Evolutionary conservation across 441 rosid genomes (phyloP).

Genomic region (Arabidopsis hybrid): DNA sequence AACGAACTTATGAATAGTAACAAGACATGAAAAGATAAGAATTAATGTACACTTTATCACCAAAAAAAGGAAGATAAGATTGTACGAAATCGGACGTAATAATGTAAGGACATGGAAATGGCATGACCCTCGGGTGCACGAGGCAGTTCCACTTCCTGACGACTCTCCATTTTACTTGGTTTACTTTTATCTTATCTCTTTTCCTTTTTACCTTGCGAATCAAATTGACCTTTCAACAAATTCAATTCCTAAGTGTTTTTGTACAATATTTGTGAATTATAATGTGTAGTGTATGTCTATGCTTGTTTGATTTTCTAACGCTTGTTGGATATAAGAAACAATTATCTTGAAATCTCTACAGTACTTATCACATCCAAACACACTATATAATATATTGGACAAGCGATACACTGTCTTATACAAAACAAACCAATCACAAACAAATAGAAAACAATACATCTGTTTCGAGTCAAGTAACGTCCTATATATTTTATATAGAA

Average conservation of each 20-base stretch:
- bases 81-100: slow-evolving; percentile 34
- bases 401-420: neutral
- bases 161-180: slow-evolving; percentile 13
- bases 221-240: neutral
- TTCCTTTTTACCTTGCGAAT: neutral
- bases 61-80: slow-evolving; percentile 9
- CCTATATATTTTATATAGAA: neutral
- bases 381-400: neutral
- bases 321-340: slow-evolving; percentile 9
- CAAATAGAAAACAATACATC: neutral
- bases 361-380: neutral
- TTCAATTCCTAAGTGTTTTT: neutral
- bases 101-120: slow-evolving; percentile 23
- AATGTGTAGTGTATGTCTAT: neutral
- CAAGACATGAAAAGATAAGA: neutral
- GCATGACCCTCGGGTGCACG: slow-evolving; percentile 35
- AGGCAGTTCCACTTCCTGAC: slow-evolving; percentile 41
- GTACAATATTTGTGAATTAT: neutral
- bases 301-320: neutral
- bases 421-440: neutral
- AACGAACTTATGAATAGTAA: neutral
- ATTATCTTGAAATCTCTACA: slow-evolving; percentile 10
- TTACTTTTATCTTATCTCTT: neutral
- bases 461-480: neutral
- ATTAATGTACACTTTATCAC: neutral